Evolutionary conservation across 1,284 basidiomycete species (phyloP).

Genomic region (Vanrija sp.): DNA sequence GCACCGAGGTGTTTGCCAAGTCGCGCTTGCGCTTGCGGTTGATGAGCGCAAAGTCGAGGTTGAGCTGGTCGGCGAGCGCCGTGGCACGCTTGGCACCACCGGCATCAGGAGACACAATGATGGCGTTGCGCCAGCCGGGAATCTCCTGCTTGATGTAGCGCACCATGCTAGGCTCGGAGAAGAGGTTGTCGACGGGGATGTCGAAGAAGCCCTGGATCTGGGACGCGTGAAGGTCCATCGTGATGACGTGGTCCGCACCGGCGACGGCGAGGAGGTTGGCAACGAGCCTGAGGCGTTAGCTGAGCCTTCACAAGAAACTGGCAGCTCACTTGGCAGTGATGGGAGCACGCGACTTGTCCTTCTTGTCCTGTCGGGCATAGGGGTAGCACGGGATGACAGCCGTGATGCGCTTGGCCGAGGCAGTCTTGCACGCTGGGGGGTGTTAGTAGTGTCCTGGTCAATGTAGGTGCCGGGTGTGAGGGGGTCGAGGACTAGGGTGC

Average conservation of each 20-base stretch:
- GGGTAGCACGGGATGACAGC: conserved; percentile 98
- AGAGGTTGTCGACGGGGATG: conserved; percentile 96
- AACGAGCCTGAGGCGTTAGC: conserved; percentile 54
- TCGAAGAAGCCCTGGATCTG: conserved; percentile 99
- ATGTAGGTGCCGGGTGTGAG: background rate
- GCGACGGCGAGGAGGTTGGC: conserved; percentile 97
- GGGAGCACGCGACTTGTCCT: conserved; percentile 92
- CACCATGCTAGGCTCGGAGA: conserved; percentile 81
- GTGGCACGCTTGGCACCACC: conserved; percentile 96
- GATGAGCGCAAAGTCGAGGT: conserved; percentile 94
- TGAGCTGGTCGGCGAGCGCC: conserved; percentile 90
- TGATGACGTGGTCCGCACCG: conserved; percentile 97
- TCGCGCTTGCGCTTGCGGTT: conserved; percentile 76
- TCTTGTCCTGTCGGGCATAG: conserved; percentile 96
- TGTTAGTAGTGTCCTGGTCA: background rate
- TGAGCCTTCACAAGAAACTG: background rate
- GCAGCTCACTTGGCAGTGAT: conserved; percentile 80
- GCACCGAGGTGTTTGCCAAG: conserved; percentile 33
- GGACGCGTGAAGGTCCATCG: conserved; percentile 96
- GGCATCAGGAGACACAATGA: conserved; percentile 95
- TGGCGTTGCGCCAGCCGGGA: conserved; percentile 78
- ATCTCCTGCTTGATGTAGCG: conserved; percentile 86
- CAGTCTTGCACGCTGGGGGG: conserved; percentile 86
- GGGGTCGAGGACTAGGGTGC: too few relatives aligned
- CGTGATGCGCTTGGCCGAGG: conserved; percentile 92